Evolutionary conservation across 2,329 filamentous ascomycete genomes (phyloP).

Genomic region (Colletotrichum sp.): DNA sequence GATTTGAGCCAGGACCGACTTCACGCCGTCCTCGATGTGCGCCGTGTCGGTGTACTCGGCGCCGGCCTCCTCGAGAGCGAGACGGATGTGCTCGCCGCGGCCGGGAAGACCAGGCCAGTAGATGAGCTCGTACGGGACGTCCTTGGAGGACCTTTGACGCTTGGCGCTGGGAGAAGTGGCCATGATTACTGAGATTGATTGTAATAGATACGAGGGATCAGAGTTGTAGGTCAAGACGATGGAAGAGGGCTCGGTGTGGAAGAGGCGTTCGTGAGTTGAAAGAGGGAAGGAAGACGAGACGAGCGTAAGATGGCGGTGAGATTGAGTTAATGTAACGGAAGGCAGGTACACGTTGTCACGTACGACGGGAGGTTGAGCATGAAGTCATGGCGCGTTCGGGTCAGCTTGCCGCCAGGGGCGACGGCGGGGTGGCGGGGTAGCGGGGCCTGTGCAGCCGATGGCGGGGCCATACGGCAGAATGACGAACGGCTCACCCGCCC

Average conservation of each 20-base stretch:
- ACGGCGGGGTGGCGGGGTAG: slow-evolving; percentile 16
- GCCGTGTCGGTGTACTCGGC: slow-evolving; percentile 69
- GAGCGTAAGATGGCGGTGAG: background rate
- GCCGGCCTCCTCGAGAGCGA: slow-evolving; percentile 73
- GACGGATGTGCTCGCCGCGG: slow-evolving; percentile 75
- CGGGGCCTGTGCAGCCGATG: background rate
- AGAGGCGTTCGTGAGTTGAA: background rate
- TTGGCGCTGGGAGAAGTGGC: slow-evolving; percentile 26
- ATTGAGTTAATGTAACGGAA: background rate
- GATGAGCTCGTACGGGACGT: slow-evolving; percentile 65
- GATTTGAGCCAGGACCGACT: slow-evolving; percentile 53
- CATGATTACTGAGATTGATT: background rate
- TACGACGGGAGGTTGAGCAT: background rate
- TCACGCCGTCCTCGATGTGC: slow-evolving; percentile 50
- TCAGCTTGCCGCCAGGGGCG: background rate
- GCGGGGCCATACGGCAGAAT: slow-evolving; percentile 5
- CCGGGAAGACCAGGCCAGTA: slow-evolving; percentile 78
- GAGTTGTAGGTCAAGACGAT: background rate
- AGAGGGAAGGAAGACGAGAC: fast-evolving
- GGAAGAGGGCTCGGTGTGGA: background rate
- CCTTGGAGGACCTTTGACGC: slow-evolving; percentile 41
- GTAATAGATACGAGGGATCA: background rate
- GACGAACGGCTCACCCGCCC: background rate
- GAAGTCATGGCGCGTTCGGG: slow-evolving; percentile 4
- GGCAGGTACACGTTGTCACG: background rate